A percentile compares a stretch with the other conserved stretches of the same genome.
phyloP scores from a whole-genome alignment of 768 basidiomycete species.

The Phanerodontia chrysosporium region DNA sequence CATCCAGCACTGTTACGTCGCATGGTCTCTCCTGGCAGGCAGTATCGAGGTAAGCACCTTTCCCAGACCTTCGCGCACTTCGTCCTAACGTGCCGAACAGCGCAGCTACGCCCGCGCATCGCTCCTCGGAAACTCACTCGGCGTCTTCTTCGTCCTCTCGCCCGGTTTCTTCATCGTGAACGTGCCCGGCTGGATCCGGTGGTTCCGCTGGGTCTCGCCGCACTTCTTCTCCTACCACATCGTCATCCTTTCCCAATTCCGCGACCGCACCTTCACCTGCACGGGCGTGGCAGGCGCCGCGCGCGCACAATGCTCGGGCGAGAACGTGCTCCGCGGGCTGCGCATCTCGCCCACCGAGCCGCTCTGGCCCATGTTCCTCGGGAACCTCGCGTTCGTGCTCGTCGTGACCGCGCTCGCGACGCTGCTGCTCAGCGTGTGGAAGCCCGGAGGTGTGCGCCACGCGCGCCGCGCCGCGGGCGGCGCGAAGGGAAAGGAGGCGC shows the following conservation, averaged over 20 bases:
- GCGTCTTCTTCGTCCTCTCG: constrained; percentile 12
- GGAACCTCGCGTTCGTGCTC: constrained; percentile 5
- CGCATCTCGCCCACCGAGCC: constrained; percentile 10
- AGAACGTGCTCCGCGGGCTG: constrained; percentile 7
- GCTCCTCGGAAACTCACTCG: constrained; percentile 7
- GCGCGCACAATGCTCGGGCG: constrained; percentile 8
- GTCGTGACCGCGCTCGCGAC: constrained; percentile 2
- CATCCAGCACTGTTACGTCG: constrained; percentile 5
- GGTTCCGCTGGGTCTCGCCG: constrained; percentile 11
- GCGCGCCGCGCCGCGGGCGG: background rate
- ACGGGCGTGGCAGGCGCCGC: constrained; percentile 4
- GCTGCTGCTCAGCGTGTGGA: constrained; percentile 6
- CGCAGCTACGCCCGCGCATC: no score
- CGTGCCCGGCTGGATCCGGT: constrained; percentile 10
- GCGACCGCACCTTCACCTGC: constrained; percentile 10
- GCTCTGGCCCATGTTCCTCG: constrained; percentile 12
- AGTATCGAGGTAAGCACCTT: constrained; percentile 33
- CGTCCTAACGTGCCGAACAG: no score
- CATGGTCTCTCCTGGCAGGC: constrained; percentile 18
- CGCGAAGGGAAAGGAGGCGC: constrained; percentile 8
- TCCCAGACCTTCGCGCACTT: no score
- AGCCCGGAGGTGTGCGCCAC: constrained; percentile 10
- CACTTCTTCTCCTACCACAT: constrained; percentile 14
- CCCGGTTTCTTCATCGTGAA: constrained; percentile 10
- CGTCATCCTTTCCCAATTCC: constrained; percentile 10